A percentile compares a stretch with the other conserved stretches of the same genome.
These are phyloP conservation scores for Calonectria hawksworthii DNA, from an alignment of 2,329 filamentous ascomycete genomes.

Conservation along the genomic window DNA sequence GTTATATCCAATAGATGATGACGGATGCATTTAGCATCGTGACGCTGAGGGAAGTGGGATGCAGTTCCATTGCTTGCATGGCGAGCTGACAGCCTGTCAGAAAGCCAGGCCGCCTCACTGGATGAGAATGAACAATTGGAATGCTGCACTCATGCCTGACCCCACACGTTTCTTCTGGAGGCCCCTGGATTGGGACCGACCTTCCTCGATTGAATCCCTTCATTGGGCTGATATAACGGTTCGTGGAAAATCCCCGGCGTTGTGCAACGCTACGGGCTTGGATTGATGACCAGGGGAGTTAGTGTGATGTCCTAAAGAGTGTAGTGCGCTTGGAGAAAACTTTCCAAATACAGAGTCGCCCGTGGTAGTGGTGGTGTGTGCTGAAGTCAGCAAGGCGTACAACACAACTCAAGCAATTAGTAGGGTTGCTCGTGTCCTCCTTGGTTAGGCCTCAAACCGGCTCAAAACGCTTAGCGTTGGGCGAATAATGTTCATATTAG, in stretches of 20 bases:
- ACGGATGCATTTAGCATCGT: constrained; percentile 32
- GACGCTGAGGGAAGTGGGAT: constrained; percentile 33
- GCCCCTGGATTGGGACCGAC: constrained; percentile 29
- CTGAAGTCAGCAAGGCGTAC: constrained; percentile 15
- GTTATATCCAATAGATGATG: constrained; percentile 21
- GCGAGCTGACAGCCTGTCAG: constrained; percentile 46
- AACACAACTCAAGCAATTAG: neutral
- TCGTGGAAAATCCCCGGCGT: constrained; percentile 31
- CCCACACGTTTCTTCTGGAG: constrained; percentile 40
- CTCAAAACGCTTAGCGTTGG: constrained; percentile 3
- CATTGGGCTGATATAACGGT: constrained; percentile 30
- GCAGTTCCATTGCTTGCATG: constrained; percentile 47
- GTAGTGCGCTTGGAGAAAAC: neutral
- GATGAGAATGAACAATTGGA: constrained; percentile 21
- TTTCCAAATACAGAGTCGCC: constrained; percentile 34
- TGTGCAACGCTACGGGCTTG: constrained; percentile 35
- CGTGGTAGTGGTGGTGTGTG: constrained; percentile 29
- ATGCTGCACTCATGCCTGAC: constrained; percentile 49
- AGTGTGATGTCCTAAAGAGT: constrained; percentile 11
- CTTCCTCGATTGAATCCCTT: constrained; percentile 35
- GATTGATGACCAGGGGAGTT: constrained; percentile 31
- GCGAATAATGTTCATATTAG: neutral
- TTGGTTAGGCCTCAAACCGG: neutral
- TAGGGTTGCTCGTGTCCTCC: neutral
- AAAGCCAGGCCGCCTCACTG: constrained; percentile 43